phyloP scores from a whole-genome alignment of 345 rosid genomes.

The Ceriops decandra region DNA sequence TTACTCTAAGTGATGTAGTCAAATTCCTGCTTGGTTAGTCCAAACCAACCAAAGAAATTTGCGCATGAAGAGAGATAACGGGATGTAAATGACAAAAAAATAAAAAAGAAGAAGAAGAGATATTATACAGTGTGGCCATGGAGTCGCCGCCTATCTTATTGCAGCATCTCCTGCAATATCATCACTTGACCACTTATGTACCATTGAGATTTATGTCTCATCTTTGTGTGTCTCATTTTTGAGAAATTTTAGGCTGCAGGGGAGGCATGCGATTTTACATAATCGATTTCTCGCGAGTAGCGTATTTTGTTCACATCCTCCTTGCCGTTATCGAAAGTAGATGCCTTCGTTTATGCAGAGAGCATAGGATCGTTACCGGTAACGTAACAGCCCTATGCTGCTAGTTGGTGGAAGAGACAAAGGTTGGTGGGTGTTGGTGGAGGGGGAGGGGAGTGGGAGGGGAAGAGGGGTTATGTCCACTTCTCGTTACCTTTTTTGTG shows the following conservation, averaged over 20 bases:
- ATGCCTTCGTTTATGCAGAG: constrained; percentile 28
- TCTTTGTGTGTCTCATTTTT: constrained; percentile 28
- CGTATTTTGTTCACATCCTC: constrained; percentile 28
- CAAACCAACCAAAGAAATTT: constrained; percentile 5
- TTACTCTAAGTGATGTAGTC: constrained; percentile 26
- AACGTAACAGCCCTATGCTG: constrained; percentile 18
- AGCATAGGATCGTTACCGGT: constrained; percentile 2
- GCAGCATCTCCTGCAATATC: constrained; percentile 18
- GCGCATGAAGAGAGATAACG: constrained; percentile 10
- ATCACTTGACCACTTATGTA: constrained; percentile 12
- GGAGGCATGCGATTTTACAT: constrained; percentile 31
- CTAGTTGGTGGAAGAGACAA: constrained; percentile 4
- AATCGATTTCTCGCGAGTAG: constrained; percentile 3
- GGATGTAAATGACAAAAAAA: neutral
- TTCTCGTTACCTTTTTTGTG: too few species aligned
- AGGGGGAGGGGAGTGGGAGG: too few species aligned
- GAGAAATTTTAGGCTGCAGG: constrained; percentile 36
- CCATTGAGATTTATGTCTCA: constrained; percentile 30
- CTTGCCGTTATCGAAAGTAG: constrained; percentile 7
- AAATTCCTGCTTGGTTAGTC: constrained; percentile 33
- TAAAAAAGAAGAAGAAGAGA: neutral
- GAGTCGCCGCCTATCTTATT: constrained; percentile 5
- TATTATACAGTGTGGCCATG: neutral
- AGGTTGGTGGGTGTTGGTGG: neutral
- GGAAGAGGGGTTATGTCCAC: too few species aligned